Conservation (phyloP, 2,329 filamentous ascomycete species). For the Leptographium procerum region DNA sequence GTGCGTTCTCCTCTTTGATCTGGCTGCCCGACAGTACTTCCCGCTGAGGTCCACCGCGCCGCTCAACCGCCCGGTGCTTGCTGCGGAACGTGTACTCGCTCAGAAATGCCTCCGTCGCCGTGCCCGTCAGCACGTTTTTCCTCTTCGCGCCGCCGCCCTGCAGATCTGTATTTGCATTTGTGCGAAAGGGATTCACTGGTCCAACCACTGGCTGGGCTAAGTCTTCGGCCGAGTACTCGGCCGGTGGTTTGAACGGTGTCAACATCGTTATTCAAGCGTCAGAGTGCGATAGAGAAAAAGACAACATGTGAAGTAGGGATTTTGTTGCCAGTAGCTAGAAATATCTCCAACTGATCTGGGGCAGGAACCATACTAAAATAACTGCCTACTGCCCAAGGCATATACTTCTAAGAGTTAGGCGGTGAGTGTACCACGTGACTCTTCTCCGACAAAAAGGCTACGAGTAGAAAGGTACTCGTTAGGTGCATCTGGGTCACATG, state of each 20-base stretch:
- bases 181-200: constrained; percentile 64
- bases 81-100: constrained; percentile 84
- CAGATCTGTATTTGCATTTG: constrained; percentile 16
- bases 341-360: too few relatives aligned
- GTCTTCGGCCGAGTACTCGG: constrained; percentile 60
- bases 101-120: constrained; percentile 76
- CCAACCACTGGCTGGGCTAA: constrained; percentile 55
- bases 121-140: constrained; percentile 76
- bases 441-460: too few relatives aligned
- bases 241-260: too few relatives aligned
- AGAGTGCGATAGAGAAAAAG: too few relatives aligned
- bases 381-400: too few relatives aligned
- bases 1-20: constrained; percentile 60
- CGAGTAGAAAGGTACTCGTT: too few relatives aligned
- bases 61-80: constrained; percentile 75
- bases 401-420: too few relatives aligned
- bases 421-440: neutral
- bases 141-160: constrained; percentile 39
- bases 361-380: too few relatives aligned
- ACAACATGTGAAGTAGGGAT: too few relatives aligned
- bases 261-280: too few relatives aligned
- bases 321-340: too few relatives aligned
- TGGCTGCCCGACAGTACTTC: constrained; percentile 43
- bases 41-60: constrained; percentile 45
- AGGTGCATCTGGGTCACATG: too few relatives aligned